Evolutionary conservation across 2,329 filamentous ascomycete species (phyloP).

Genomic region (Talaromyces sp.): DNA sequence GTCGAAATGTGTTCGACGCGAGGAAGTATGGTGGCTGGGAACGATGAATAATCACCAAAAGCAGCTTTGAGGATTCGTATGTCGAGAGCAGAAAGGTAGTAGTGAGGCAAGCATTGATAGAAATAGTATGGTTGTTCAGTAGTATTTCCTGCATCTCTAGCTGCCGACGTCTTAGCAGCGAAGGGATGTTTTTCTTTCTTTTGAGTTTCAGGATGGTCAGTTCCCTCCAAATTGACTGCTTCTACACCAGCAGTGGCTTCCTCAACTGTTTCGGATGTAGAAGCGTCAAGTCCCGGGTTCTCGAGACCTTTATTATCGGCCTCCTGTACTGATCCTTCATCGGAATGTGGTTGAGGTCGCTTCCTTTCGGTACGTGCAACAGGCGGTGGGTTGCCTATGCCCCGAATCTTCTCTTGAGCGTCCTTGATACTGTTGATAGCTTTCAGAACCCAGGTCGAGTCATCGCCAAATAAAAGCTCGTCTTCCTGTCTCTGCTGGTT

Average conservation of each 20-base stretch:
- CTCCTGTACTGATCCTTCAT: conserved; percentile 41
- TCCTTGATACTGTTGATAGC: conserved; percentile 72
- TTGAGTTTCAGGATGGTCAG: conserved; percentile 24
- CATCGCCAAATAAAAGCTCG: conserved; percentile 85
- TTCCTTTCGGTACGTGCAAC: conserved; percentile 51
- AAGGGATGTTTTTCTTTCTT: conserved; percentile 21
- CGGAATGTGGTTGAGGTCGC: conserved; percentile 47
- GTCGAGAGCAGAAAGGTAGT: conserved; percentile 85
- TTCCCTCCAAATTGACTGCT: conserved; percentile 22
- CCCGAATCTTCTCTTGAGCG: conserved; percentile 70
- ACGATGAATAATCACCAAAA: conserved; percentile 76
- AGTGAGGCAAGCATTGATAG: conserved; percentile 81
- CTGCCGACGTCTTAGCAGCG: conserved; percentile 15
- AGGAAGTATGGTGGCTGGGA: conserved; percentile 81
- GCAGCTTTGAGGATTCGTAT: conserved; percentile 89
- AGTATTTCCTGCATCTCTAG: conserved; percentile 39
- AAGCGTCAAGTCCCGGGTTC: not conserved
- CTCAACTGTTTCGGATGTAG: not conserved
- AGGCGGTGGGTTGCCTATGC: conserved; percentile 63
- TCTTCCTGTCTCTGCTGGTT: conserved; percentile 79
- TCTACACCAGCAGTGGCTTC: conserved; percentile 27
- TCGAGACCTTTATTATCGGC: not conserved
- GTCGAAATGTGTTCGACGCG: conserved; percentile 86
- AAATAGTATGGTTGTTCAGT: conserved; percentile 69
- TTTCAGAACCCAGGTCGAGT: conserved; percentile 86